Evolutionary conservation across 1,139 yeast genomes (phyloP).

Genomic region (Sugiyamaella castrensis): DNA sequence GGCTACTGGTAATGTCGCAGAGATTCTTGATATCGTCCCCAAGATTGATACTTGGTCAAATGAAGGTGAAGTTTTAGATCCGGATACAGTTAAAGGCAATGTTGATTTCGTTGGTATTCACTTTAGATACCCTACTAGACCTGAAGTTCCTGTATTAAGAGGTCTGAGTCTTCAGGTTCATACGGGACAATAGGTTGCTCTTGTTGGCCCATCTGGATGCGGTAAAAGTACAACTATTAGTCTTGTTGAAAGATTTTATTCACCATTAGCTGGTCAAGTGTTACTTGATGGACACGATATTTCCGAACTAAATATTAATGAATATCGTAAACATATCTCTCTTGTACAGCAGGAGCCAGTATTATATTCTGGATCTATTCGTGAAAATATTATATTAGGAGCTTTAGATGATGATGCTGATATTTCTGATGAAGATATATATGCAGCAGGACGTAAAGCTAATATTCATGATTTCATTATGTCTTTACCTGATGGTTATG

Average conservation of each 20-base stretch:
- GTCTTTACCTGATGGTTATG: constrained; percentile 76
- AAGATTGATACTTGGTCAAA: constrained; percentile 52
- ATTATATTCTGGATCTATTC: constrained; percentile 80
- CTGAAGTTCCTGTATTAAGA: constrained; percentile 65
- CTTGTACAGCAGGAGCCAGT: constrained; percentile 85
- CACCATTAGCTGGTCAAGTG: constrained; percentile 65
- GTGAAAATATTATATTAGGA: constrained; percentile 81
- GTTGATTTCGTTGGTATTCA: constrained; percentile 62
- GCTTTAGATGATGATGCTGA: constrained; percentile 47
- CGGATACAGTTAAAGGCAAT: constrained; percentile 46
- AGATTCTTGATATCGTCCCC: constrained; percentile 65
- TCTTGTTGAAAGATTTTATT: constrained; percentile 72
- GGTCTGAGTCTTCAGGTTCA: constrained; percentile 63
- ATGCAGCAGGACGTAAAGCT: constrained; percentile 70
- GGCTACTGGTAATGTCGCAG: constrained; percentile 79
- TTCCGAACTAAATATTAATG: constrained; percentile 64
- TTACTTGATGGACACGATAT: constrained; percentile 70
- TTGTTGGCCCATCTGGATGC: constrained; percentile 94
- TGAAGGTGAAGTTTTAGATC: constrained; percentile 48
- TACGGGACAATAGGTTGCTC: constrained; percentile 83
- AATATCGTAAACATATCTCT: constrained; percentile 70
- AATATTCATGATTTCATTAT: constrained; percentile 76
- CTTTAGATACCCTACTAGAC: constrained; percentile 83
- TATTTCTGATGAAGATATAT: constrained; percentile 59
- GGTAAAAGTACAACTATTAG: constrained; percentile 94